phyloP scores from a whole-genome alignment of 768 basidiomycete genomes.

The Tricholoma flavovirens region DNA sequence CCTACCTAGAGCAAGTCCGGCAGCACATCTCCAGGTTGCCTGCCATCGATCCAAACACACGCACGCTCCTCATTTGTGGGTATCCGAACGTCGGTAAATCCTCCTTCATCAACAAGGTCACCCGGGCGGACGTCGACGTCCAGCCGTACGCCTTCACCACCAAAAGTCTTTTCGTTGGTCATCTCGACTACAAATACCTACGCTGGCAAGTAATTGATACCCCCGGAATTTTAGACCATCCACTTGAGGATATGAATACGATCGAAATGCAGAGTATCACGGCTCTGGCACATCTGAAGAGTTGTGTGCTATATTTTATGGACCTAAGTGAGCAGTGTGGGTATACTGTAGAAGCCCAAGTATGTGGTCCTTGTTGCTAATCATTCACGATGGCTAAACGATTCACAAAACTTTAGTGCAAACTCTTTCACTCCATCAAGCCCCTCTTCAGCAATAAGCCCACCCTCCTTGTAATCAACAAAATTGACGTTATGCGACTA shows the following conservation, averaged over 20 bases:
- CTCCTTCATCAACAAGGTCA: constrained; percentile 99
- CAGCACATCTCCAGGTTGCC: constrained; percentile 99
- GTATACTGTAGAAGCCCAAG: constrained; percentile 94
- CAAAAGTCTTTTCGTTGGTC: constrained; percentile 96
- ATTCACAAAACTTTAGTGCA: constrained; percentile 53
- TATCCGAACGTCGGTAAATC: constrained; percentile 99
- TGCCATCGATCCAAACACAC: constrained; percentile 95
- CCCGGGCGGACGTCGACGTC: constrained; percentile 97
- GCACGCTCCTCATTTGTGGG: constrained; percentile 95
- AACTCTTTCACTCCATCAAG: constrained; percentile 99
- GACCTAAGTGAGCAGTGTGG: constrained; percentile 98
- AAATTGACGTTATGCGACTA: constrained; percentile 88
- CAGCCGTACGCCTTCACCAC: constrained; percentile 99
- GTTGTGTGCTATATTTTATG: constrained; percentile 97
- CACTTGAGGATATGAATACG: constrained; percentile 99
- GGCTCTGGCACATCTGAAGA: constrained; percentile 92
- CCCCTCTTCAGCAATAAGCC: constrained; percentile 94
- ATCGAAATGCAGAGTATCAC: constrained; percentile 99
- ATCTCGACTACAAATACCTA: constrained; percentile 98
- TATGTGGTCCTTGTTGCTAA: constrained; percentile 26
- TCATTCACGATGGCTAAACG: not conserved
- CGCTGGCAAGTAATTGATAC: constrained; percentile 99
- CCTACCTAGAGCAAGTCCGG: constrained; percentile 97
- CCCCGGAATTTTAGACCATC: constrained; percentile 96
- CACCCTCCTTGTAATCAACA: constrained; percentile 93